These are phyloP conservation scores for Trichocomaceae sp. DNA, from an alignment of 2,329 filamentous ascomycete species.

Conservation along the genomic window DNA sequence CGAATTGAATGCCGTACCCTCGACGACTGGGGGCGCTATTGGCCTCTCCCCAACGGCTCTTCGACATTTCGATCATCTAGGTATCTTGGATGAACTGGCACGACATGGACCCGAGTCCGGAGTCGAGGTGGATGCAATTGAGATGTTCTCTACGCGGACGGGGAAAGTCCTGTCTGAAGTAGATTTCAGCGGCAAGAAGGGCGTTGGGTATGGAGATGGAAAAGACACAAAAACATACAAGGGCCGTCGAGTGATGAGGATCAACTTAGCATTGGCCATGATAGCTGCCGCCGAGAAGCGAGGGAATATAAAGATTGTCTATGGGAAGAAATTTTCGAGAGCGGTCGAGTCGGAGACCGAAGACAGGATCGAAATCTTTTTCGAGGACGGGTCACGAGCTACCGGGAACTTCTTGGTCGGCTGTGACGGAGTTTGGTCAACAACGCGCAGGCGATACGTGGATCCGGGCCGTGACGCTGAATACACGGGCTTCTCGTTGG, in stretches of 20 bases:
- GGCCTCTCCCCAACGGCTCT: constrained; percentile 41
- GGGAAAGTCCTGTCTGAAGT: constrained; percentile 33
- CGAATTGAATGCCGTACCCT: constrained; percentile 36
- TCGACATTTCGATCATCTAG: constrained; percentile 37
- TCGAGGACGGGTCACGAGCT: constrained; percentile 31
- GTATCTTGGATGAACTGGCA: constrained; percentile 33
- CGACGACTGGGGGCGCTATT: constrained; percentile 40
- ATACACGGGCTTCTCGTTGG: constrained; percentile 38
- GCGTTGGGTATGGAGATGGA: constrained; percentile 28
- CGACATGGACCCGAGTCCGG: constrained; percentile 34
- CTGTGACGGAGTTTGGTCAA: constrained; percentile 39
- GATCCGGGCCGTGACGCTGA: constrained; percentile 30
- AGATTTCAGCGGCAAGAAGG: constrained; percentile 32
- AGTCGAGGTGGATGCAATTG: constrained; percentile 35
- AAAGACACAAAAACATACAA: constrained; percentile 26
- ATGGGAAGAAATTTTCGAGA: constrained; percentile 35
- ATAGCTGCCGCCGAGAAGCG: constrained; percentile 32
- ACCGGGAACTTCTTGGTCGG: constrained; percentile 34
- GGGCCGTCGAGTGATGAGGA: constrained; percentile 37
- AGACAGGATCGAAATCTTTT: constrained; percentile 17
- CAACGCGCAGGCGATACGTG: constrained; percentile 30
- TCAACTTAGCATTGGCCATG: constrained; percentile 37
- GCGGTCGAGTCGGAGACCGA: constrained; percentile 18
- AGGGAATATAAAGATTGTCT: constrained; percentile 34
- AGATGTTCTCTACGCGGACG: constrained; percentile 37